Base-by-base conservation (phyloP, 2,329 filamentous ascomycete species). In the Zymoseptoria passerinii region DNA sequence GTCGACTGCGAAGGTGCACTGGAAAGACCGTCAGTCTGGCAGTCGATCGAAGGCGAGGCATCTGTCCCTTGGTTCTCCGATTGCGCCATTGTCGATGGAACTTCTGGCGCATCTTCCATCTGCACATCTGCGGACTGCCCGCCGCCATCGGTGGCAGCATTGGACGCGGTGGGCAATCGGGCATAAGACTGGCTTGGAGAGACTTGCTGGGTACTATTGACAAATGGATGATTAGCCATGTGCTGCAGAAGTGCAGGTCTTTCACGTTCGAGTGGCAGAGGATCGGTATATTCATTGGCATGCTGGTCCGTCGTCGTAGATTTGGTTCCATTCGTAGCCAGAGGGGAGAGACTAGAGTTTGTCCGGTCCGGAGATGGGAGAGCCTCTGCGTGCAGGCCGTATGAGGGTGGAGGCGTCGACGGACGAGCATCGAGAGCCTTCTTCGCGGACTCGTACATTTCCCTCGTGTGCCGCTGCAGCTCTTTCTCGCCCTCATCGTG, bases 121-220 rank as follows among this genome's bases (percentile, higher is more conserved):
- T 18, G 19, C 49, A 27, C 19, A n/a, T 50, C 49, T 20, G n/a
- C n/a, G 19, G 19, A 50, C 1, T 20, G 49, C 4, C 49, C 67
- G 28, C 59, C 55, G 6, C 64, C 59, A 51, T 65, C 61, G 35
- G 52, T 55, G 49, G 49, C 19, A 50, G 16, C 49, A 18, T 16
- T 52, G 50, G 50, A 20, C 23, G 10, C 28, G 2, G 52, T 54
- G n/a, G 52, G 44, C 44, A 56, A 7, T 20, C 53, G 50, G 18
- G 49, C 48, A 19, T 20, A 53, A 6, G 53, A 48, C 18, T 27
- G 27, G 19, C 16, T 16, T 23, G 63, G 55, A 27, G 59, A 49
- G 16, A 61, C 50, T 54, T 72, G 71, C 54, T 77, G 73, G 3
- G 74, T 74, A 59, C 74, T 76, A 64, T 77, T 77, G 59, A 74